phyloP scores from a whole-genome alignment of 257 asterid species.

The Nicotiana tabacum region DNA sequence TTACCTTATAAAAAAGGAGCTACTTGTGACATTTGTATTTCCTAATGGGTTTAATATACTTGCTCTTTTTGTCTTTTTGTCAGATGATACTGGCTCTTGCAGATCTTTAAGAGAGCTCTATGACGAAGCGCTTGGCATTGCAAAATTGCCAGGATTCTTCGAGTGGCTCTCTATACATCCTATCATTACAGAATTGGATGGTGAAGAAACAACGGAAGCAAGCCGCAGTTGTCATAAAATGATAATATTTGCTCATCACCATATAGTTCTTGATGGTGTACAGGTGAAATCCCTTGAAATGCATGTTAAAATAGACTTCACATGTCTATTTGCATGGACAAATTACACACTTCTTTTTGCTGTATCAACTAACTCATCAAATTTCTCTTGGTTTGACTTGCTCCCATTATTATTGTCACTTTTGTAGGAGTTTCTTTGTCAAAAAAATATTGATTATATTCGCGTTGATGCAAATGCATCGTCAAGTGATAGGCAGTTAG shows the following conservation, averaged over 20 bases:
- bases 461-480: slow-evolving; percentile 72
- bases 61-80: slow-evolving; percentile 21
- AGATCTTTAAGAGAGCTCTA: slow-evolving; percentile 51
- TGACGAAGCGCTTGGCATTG: slow-evolving; percentile 70
- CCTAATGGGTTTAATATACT: slow-evolving; percentile 4
- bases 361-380: background rate
- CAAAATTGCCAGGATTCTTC: slow-evolving; percentile 81
- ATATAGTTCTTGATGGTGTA: slow-evolving; percentile 85
- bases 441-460: slow-evolving; percentile 66
- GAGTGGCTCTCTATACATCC: slow-evolving; percentile 98
- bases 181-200: slow-evolving; percentile 52
- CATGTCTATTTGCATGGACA: background rate
- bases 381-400: background rate
- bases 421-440: slow-evolving; percentile 65
- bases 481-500: slow-evolving; percentile 62
- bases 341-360: background rate
- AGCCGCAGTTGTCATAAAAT: slow-evolving; percentile 68
- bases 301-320: slow-evolving; percentile 3
- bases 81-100: slow-evolving; percentile 44
- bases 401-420: slow-evolving; percentile 3
- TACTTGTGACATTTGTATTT: background rate
- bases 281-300: slow-evolving; percentile 49
- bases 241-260: slow-evolving; percentile 97
- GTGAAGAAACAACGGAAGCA: slow-evolving; percentile 47
- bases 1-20: background rate